Conservation (phyloP, 345 rosid genomes). For the Combretum micranthum region DNA sequence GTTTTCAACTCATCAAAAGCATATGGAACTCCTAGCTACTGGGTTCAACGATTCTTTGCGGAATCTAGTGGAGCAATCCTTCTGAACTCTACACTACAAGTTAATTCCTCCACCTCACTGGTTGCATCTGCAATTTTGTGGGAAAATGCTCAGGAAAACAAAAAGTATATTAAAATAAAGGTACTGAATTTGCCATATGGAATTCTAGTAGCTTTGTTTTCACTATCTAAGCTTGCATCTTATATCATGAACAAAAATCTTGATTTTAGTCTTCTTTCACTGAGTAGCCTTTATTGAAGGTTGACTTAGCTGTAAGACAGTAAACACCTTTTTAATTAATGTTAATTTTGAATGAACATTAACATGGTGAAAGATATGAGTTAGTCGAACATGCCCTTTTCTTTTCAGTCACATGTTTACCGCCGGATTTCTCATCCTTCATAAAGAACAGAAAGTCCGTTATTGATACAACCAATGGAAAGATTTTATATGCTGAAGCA, state of each 20-base stretch:
- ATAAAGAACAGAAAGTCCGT: no score
- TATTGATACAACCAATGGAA: no score
- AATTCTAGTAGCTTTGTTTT: background rate
- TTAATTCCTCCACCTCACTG: conserved; percentile 38
- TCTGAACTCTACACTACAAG: conserved; percentile 44
- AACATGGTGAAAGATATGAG: no score
- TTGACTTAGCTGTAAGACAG: no score
- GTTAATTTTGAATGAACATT: no score
- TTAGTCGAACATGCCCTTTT: no score
- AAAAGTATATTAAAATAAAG: conserved; percentile 65
- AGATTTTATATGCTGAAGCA: no score
- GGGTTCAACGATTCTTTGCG: conserved; percentile 70
- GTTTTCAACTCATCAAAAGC: conserved; percentile 62
- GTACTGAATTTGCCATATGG: conserved; percentile 18
- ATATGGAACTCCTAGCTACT: conserved; percentile 97
- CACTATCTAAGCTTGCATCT: background rate
- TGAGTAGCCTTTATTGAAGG: no score
- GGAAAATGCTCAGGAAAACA: conserved; percentile 24
- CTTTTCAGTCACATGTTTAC: no score
- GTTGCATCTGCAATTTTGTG: conserved; percentile 68
- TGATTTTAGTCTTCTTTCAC: no score
- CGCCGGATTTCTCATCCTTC: no score
- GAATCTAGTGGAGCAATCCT: conserved; percentile 85
- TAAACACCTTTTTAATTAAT: no score
- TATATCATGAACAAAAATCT: background rate